phyloP scores from a whole-genome alignment of 1,284 basidiomycete species.

The Trametes sp. region DNA sequence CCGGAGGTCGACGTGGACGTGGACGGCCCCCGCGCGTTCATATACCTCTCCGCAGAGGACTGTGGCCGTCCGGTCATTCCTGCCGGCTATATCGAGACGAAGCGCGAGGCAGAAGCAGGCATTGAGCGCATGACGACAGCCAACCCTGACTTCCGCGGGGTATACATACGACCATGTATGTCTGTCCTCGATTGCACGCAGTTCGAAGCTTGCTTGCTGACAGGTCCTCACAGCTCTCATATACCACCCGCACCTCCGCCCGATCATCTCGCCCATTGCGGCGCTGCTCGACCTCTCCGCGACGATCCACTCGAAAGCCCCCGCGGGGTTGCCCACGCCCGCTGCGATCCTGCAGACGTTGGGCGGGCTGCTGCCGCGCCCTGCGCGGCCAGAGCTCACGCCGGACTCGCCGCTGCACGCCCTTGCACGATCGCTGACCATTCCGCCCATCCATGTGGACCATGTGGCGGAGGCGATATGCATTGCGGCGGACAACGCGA shows the following conservation, averaged over 20 bases:
- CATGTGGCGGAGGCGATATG: slow-evolving; percentile 91
- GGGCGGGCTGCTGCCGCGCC: slow-evolving; percentile 47
- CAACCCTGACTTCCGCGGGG: slow-evolving; percentile 60
- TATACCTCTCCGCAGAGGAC: slow-evolving; percentile 96
- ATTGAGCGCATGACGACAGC: slow-evolving; percentile 61
- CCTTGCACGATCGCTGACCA: slow-evolving; percentile 78
- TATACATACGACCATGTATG: slow-evolving; percentile 88
- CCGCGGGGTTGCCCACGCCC: slow-evolving; percentile 68
- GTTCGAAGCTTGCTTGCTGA: neutral
- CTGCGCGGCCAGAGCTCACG: slow-evolving; percentile 39
- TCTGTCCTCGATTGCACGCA: slow-evolving; percentile 23
- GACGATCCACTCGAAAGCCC: slow-evolving; percentile 62
- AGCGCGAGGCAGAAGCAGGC: slow-evolving; percentile 85
- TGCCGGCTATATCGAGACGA: slow-evolving; percentile 86
- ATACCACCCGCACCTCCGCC: slow-evolving; percentile 94
- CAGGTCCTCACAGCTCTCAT: slow-evolving; percentile 72
- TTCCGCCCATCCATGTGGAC: slow-evolving; percentile 94
- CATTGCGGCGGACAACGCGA: slow-evolving; percentile 47
- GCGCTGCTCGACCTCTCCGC: slow-evolving; percentile 86
- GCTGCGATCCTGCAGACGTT: slow-evolving; percentile 62
- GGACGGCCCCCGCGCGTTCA: slow-evolving; percentile 71
- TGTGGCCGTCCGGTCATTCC: slow-evolving; percentile 89
- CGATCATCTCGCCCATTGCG: slow-evolving; percentile 87
- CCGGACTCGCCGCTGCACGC: slow-evolving; percentile 63
- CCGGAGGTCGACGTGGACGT: slow-evolving; percentile 38